A percentile compares a stretch with the other conserved stretches of the same genome.
Evolutionary conservation across 208 protist species (phyloP).

Genomic region (Balamuthia mandrillaris): DNA sequence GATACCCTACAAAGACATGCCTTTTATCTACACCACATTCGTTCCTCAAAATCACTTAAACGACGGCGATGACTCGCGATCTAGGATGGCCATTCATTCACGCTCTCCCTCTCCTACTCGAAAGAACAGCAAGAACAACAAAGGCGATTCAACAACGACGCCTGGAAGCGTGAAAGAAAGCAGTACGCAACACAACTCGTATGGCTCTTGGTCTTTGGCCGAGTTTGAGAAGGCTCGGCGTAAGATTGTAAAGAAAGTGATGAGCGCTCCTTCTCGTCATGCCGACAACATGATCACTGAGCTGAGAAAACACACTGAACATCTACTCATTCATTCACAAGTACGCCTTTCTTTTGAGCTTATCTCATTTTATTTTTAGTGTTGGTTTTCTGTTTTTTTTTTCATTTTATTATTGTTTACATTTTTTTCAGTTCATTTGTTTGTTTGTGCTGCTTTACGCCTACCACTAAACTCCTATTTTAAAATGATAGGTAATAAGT

Average conservation of each 20-base stretch:
- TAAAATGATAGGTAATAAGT: not conserved
- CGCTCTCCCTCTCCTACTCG: too few species aligned
- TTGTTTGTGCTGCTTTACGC: not conserved
- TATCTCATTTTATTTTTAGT: too few species aligned
- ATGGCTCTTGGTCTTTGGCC: not conserved
- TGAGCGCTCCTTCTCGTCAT: not conserved
- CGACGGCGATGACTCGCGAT: too few species aligned
- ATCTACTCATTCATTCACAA: not conserved
- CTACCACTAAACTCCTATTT: not conserved
- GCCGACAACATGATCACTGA: constrained; percentile 43
- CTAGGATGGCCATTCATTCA: too few species aligned
- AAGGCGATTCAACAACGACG: too few species aligned
- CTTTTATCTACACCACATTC: constrained; percentile 84
- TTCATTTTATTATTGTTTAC: too few species aligned
- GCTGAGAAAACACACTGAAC: not conserved
- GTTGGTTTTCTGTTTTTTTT: too few species aligned
- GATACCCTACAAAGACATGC: constrained; percentile 82
- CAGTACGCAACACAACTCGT: too few species aligned
- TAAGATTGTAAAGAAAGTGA: not conserved
- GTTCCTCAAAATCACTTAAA: too few species aligned
- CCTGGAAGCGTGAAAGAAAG: too few species aligned
- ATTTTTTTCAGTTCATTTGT: not conserved
- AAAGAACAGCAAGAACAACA: too few species aligned
- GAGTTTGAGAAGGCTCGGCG: not conserved
- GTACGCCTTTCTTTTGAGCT: not conserved